Percentiles rank a stretch among this genome's conserved stretches.
Conservation (phyloP, 192 early-diverging fungal genomes). For the Entomortierella lignicola region DNA sequence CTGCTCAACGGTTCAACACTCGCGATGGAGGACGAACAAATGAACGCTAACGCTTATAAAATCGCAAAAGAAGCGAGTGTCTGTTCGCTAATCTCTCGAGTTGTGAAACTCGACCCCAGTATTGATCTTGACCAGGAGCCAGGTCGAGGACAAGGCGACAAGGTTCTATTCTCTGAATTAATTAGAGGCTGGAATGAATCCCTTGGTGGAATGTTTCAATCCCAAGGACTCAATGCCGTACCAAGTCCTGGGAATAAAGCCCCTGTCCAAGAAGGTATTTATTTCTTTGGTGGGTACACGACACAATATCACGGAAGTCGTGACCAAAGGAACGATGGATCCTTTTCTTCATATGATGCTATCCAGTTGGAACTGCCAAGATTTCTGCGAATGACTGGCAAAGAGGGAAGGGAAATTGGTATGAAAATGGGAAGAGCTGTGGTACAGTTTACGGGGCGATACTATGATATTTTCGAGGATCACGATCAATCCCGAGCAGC, state of each 20-base stretch:
- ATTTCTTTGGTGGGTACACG: slow-evolving; percentile 40
- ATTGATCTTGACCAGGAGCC: neutral
- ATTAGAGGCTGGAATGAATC: slow-evolving; percentile 28
- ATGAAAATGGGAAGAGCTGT: slow-evolving; percentile 34
- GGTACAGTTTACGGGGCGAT: slow-evolving; percentile 14
- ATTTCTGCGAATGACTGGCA: slow-evolving; percentile 19
- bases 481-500: neutral
- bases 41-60: neutral
- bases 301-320: slow-evolving; percentile 24
- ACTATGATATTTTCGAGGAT: slow-evolving; percentile 23
- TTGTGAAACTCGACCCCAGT: neutral
- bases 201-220: slow-evolving; percentile 39
- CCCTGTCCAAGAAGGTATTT: slow-evolving; percentile 19
- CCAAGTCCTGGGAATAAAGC: slow-evolving; percentile 17
- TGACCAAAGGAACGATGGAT: neutral
- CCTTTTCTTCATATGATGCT: slow-evolving; percentile 13
- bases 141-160: neutral
- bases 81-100: slow-evolving; percentile 15
- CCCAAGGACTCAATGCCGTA: slow-evolving; percentile 15
- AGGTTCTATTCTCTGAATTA: slow-evolving; percentile 4
- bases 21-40: slow-evolving; percentile 9
- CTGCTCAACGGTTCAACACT: slow-evolving; percentile 18
- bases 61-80: slow-evolving; percentile 24
- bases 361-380: slow-evolving; percentile 47
- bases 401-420: slow-evolving; percentile 30